Percentiles rank a stretch among this genome's conserved stretches.
Conservation (phyloP, 208 protist species). For the Ichthyophonus hoferi region DNA sequence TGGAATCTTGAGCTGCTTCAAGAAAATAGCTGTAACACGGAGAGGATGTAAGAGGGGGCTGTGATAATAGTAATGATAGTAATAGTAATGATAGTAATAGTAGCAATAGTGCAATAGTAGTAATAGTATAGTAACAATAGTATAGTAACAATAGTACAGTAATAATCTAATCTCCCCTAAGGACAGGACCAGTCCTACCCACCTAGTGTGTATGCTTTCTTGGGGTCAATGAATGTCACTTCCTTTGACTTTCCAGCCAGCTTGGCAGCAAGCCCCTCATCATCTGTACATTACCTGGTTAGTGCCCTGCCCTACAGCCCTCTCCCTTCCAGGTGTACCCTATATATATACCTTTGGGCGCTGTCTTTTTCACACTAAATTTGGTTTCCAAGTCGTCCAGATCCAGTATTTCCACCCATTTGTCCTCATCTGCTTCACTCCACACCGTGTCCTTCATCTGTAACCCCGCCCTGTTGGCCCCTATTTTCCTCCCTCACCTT, state of each 20-base stretch:
- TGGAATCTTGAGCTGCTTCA: not conserved
- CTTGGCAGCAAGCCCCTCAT: not conserved
- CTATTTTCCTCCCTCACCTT: not conserved
- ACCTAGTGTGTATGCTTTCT: constrained; percentile 24
- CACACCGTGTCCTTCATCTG: not conserved
- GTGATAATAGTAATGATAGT: too few species aligned
- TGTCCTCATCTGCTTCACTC: not conserved
- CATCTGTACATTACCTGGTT: too few species aligned
- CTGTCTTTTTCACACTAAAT: not conserved
- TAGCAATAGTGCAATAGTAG: too few species aligned
- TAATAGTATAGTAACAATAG: too few species aligned
- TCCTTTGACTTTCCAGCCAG: not conserved
- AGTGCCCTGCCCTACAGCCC: too few species aligned
- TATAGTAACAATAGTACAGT: too few species aligned
- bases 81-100: too few species aligned
- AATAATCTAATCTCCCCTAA: too few species aligned
- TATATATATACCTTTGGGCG: not conserved
- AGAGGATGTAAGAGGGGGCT: too few species aligned
- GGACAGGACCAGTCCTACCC: too few species aligned
- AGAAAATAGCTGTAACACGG: not conserved
- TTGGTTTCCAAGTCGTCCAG: not conserved
- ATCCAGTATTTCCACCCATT: not conserved
- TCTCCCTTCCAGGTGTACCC: too few species aligned
- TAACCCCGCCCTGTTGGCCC: not conserved
- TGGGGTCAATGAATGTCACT: constrained; percentile 1